Evolutionary conservation across 257 asterid species (phyloP), one percentile per base, ranked within the genome.

Genomic region (Forsythia suspensa): DNA sequence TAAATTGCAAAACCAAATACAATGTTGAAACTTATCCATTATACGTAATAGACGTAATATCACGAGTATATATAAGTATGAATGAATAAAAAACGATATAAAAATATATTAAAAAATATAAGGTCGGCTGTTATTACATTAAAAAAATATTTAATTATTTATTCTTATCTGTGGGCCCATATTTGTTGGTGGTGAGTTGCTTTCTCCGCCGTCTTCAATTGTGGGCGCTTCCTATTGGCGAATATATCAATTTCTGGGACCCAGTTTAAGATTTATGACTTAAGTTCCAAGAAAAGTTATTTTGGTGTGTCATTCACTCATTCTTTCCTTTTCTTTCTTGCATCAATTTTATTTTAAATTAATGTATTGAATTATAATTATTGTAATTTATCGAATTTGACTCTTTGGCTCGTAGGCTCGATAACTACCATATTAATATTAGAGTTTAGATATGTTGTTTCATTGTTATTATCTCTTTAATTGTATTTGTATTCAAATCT

Each of bases 201-300:
- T 85, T 79, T 84, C 86, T 77, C 78, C 90, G 92, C 89, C 89
- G 86, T 82, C 85, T 84, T 82, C 51, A 78, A 72, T 66, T 76
- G 77, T 70, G 67, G 63, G 73, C 13, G 1, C 36, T 71, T 71
- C 39, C 44, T 72, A 21, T 72, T 70, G 75, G 61, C 83, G 66
- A 66, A 52, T 80, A 68, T 18, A 61, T 72, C 81, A 73, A 76
- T 40, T 67, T 43, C 21, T 66, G 75, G 81, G 85, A 72, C 87
- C 87, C 55, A 85, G 80, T 48, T 21, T 57, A n/a, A 8, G 4
- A 59, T 59, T 2, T 57, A 13, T 10, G 67, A 52, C 67, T 77
- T 76, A 57, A 72, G 10, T 15, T 38, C 75, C 74, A 78, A 72
- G 72, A 73, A 80, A 71, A 65, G 59, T 77, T 70, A 40, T 48